Base-by-base conservation (phyloP, 805 yeast genomes). In the Wickerhamiella hasegawae region DNA sequence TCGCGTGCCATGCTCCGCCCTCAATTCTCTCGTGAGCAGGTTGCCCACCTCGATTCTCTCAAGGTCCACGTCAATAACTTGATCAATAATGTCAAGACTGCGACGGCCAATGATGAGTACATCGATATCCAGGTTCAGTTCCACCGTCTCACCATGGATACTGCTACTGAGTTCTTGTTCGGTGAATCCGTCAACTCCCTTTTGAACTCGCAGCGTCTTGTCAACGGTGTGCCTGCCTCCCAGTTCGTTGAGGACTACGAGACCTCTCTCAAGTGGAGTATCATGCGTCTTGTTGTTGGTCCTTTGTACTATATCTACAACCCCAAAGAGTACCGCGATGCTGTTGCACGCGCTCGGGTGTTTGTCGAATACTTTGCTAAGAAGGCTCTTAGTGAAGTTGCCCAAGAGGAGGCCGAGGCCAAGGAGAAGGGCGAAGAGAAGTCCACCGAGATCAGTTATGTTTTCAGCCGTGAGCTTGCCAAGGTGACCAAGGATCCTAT, bases 391-490 rank as follows among this genome's bases (percentile, higher is more conserved):
- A 44, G 42, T 27, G 31, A 25, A 14, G 29, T 44, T 10, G 32
- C 29, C 27, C 29, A 38, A n/a, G 24, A 32, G 23, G 40, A 34
- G 28, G 19, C 36, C 33, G 33, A 32, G 15, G n/a, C n/a, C n/a
- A 31, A 19, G 37, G 42, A 43, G 27, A 47, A 58, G 14, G 50
- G 45, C 32, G 58, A 51, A 19, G 53, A 26, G 12, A n/a, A n/a
- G n/a, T n/a, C n/a, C n/a, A n/a, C n/a, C n/a, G n/a, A n/a, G n/a
- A n/a, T n/a, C n/a, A 20, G 62, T 5, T 63, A 62, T 39, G 53
- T 60, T 11, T 63, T 65, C 46, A 54, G 62, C 39, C 53, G 58
- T 35, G 68, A 63, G 42, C 55, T 65, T 41, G 63, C 54, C 32
- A 59, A 60, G 43, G 62, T 61, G 38, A 60, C 65, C 10, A 49